Evolutionary conservation across 2,329 filamentous ascomycete species (phyloP), one percentile per base, ranked within the genome.

Genomic region (Fusarium guadeloupense): DNA sequence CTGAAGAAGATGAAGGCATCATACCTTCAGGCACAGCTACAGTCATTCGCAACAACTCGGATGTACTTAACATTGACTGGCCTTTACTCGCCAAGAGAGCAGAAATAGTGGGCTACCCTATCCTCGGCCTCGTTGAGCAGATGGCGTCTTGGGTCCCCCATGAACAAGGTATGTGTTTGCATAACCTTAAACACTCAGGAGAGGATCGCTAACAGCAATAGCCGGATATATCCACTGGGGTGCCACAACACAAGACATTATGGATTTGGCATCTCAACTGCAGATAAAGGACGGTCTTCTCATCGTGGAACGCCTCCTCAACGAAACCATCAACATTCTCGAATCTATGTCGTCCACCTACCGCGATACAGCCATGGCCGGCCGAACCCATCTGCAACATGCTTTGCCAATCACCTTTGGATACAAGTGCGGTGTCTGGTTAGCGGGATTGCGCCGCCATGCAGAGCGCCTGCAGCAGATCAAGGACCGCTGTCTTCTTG

Each of bases 201-300:
- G n/a, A n/a, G n/a, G n/a, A n/a, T n/a, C n/a, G n/a, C n/a, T n/a
- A n/a, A n/a, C n/a, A n/a, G n/a, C n/a, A n/a, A n/a, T n/a, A n/a
- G n/a, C n/a, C n/a, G n/a, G n/a, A 6, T 85, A 83, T 62, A 78
- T 85, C 10, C 83, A 85, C 66, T 85, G 83, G 83, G 83, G 83
- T 9, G 82, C 83, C 2, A 85, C 83, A 0, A 86, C 83, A 0
- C 83, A 86, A 59, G 83, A 86, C 61, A 85, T 85, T 54, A 85
- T 85, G 83, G 83, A 85, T 59, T 72, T 80, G 0, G 83, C 83
- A 0, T 80, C 77, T 12, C 73, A 84, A 2, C 64, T 86, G 9
- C 83, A 85, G 61, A 83, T 85, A 69, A 80, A 82, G 35, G 62
- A 76, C 12, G 83, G 82, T 0, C 70, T 86, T 13, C 69, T 72